Evolutionary conservation across 2,329 filamentous ascomycete genomes (phyloP), one percentile per base, ranked within the genome.

Genomic region (Botrytis pseudocinerea): DNA sequence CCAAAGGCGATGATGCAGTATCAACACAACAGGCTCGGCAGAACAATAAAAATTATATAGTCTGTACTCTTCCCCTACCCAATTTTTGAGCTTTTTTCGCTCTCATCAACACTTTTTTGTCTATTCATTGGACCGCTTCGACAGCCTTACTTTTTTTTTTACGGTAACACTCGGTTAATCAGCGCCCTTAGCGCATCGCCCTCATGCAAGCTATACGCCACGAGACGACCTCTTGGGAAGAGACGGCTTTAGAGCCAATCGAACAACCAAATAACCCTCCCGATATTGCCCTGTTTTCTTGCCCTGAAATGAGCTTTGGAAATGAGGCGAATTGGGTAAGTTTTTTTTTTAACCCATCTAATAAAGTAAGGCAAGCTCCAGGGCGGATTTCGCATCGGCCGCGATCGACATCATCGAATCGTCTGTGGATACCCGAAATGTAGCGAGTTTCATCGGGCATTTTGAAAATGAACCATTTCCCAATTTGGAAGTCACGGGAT

Each of bases 11-110:
- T 5, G n/a, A 14, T n/a, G 25, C 25, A 51, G 25, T n/a, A 2
- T 1, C 10, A n/a, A 51, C 2, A n/a, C 25, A 16, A 14, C 25
- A 51, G 1, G 0, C n/a, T 1, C 2, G 0, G 12, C 48, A 51
- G 48, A 0, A 2, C 25, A 51, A n/a, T 51, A 4, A n/a, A 51
- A 51, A n/a, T 1, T 14, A n/a, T 14, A 51, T 51, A 51, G 25
- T n/a, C n/a, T 4, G 0, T 2, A 7, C 48, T 7, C 2, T n/a
- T 51, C 48, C 25, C 48, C 12, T 2, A 51, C 5, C 48, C 12
- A 51, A 0, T 51, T 51, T 51, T 51, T n/a, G 48, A 51, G 48
- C 25, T 51, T 51, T 38, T 38, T 51, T 51, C 46, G 46, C 46
- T 25, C 46, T 51, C 46, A 51, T 51, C 46, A 25, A 22, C 4